phyloP scores from a whole-genome alignment of 768 basidiomycete species.

The Tricholoma matsutake region DNA sequence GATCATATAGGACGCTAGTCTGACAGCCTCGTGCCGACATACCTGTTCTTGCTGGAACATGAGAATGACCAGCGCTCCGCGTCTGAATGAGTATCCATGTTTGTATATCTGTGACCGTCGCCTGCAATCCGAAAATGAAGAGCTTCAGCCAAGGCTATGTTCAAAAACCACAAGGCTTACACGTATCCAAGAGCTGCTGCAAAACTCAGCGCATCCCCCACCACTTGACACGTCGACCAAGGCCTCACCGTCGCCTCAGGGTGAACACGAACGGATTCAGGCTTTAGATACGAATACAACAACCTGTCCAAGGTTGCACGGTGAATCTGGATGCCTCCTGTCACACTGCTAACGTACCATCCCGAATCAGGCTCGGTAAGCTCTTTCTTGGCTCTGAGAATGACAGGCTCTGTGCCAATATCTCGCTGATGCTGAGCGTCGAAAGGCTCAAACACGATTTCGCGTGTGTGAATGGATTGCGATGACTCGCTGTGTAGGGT shows the following conservation, averaged over 20 bases:
- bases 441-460: constrained; percentile 79
- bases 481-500: constrained; percentile 81
- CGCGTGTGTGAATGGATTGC: constrained; percentile 66
- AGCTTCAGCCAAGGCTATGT: neutral
- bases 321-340: neutral
- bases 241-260: constrained; percentile 87
- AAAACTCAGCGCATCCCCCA: constrained; percentile 78
- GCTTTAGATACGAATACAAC: constrained; percentile 77
- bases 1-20: neutral
- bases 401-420: constrained; percentile 57
- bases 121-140: constrained; percentile 26
- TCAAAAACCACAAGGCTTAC: constrained; percentile 35
- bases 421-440: constrained; percentile 66
- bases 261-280: constrained; percentile 79
- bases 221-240: constrained; percentile 76
- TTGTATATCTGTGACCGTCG: constrained; percentile 78
- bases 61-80: constrained; percentile 67
- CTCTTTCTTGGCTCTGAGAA: constrained; percentile 75
- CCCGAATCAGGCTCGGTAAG: constrained; percentile 56
- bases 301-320: constrained; percentile 43
- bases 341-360: constrained; percentile 47
- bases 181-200: constrained; percentile 77
- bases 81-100: constrained; percentile 72
- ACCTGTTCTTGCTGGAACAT: constrained; percentile 89
- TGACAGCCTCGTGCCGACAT: constrained; percentile 11